These are phyloP conservation scores for Chaetoscypha palmicola DNA, from an alignment of 2,329 filamentous ascomycete genomes.

Conservation along the genomic window DNA sequence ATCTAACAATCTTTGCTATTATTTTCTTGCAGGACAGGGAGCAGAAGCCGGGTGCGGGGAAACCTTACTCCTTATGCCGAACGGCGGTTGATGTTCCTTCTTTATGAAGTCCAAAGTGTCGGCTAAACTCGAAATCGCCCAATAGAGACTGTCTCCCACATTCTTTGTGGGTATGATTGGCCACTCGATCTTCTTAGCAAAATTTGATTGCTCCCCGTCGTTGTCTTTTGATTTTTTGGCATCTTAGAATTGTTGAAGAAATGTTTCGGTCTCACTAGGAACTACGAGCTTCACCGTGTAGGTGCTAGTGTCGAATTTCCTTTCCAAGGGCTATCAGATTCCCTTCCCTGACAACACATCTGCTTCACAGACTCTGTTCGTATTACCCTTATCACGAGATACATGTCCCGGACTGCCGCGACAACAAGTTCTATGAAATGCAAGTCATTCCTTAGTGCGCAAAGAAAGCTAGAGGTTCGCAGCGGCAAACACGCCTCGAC, in stretches of 20 bases:
- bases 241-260: neutral
- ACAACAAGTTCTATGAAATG: neutral
- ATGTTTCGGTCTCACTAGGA: no score
- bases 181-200: neutral
- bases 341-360: neutral
- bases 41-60: conserved; percentile 11
- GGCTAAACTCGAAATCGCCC: conserved; percentile 10
- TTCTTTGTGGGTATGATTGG: neutral
- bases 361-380: neutral
- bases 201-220: neutral
- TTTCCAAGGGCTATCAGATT: neutral
- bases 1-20: neutral
- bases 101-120: conserved; percentile 10
- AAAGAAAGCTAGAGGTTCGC: conserved; percentile 7
- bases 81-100: conserved; percentile 6
- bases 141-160: neutral
- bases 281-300: no score
- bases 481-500: conserved; percentile 2
- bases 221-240: neutral
- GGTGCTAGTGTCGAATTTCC: neutral
- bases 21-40: neutral
- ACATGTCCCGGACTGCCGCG: neutral
- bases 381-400: neutral
- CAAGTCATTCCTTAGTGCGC: conserved; percentile 7
- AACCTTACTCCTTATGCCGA: conserved; percentile 18